These are phyloP conservation scores for Penstemon davidsonii DNA, from an alignment of 257 asterid species.

Conservation along the genomic window DNA sequence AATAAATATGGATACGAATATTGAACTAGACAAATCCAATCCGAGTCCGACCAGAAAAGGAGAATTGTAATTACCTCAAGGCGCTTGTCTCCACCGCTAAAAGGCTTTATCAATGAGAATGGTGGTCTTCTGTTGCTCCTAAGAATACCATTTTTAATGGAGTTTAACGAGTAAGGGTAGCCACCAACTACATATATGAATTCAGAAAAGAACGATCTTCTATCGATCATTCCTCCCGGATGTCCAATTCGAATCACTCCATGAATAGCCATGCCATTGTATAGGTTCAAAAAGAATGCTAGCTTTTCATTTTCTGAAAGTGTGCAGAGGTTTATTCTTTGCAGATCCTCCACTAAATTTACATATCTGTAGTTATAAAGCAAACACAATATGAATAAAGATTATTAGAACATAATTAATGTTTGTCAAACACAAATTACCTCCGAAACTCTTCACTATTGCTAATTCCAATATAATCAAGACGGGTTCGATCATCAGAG, in stretches of 20 bases:
- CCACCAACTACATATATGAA: constrained; percentile 86
- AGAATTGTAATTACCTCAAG: constrained; percentile 54
- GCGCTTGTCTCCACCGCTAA: constrained; percentile 70
- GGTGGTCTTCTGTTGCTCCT: constrained; percentile 85
- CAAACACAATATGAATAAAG: background rate
- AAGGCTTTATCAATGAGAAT: constrained; percentile 65
- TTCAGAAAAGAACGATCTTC: constrained; percentile 72
- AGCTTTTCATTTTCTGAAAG: constrained; percentile 69
- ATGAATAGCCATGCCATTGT: constrained; percentile 90
- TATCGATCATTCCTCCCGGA: constrained; percentile 86
- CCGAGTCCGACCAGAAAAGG: background rate
- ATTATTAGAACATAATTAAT: background rate
- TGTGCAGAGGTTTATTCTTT: constrained; percentile 56
- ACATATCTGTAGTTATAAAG: constrained; percentile 53
- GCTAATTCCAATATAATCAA: constrained; percentile 78
- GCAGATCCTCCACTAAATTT: constrained; percentile 69
- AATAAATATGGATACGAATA: too few species aligned
- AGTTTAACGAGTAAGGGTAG: constrained; percentile 60
- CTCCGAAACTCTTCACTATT: constrained; percentile 97
- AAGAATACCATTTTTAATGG: constrained; percentile 77
- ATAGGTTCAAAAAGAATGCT: constrained; percentile 83
- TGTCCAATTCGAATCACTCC: constrained; percentile 79
- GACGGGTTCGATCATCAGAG: constrained; percentile 59
- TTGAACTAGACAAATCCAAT: background rate
- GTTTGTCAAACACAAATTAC: constrained; percentile 31